A percentile compares a stretch with the other conserved stretches of the same genome.
phyloP scores from a whole-genome alignment of 2,329 filamentous ascomycete genomes.

The Microdochium bolleyi region DNA sequence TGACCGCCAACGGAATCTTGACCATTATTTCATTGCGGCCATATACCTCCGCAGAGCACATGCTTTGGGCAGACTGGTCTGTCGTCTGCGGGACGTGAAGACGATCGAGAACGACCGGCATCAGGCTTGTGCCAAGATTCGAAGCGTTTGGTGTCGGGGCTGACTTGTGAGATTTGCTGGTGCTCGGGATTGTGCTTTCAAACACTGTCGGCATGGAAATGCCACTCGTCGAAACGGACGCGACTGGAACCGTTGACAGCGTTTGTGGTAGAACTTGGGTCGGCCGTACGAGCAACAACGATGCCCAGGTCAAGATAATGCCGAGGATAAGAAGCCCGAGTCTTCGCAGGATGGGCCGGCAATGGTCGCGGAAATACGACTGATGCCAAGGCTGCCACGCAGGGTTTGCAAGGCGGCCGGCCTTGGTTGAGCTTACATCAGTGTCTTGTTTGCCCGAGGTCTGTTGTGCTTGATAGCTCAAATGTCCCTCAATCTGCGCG shows the following conservation, averaged over 20 bases:
- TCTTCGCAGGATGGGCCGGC: not conserved
- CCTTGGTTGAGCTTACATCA: not conserved
- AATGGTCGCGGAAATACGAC: not conserved
- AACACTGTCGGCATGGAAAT: slow-evolving; percentile 14
- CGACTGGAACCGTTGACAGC: slow-evolving; percentile 21
- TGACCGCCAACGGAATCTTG: slow-evolving; percentile 41
- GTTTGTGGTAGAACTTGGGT: not conserved
- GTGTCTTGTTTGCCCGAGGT: not conserved
- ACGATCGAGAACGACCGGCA: slow-evolving; percentile 33
- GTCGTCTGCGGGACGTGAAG: slow-evolving; percentile 13
- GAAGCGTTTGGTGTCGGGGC: slow-evolving; percentile 20
- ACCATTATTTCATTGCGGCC: slow-evolving; percentile 45
- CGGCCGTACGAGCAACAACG: not conserved
- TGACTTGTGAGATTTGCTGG: slow-evolving; percentile 20
- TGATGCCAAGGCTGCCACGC: not conserved
- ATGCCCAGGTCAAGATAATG: not conserved
- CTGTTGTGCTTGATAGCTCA: not conserved
- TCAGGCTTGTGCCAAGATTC: slow-evolving; percentile 17
- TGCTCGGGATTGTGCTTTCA: slow-evolving; percentile 14
- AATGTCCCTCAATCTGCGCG: not conserved
- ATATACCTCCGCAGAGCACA: slow-evolving; percentile 37
- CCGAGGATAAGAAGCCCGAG: not conserved
- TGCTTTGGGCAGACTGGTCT: slow-evolving; percentile 11
- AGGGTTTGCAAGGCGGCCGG: not conserved
- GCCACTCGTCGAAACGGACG: slow-evolving; percentile 16